Evolutionary conservation across 441 rosid genomes (phyloP).

Genomic region (Gossypium lobatum): DNA sequence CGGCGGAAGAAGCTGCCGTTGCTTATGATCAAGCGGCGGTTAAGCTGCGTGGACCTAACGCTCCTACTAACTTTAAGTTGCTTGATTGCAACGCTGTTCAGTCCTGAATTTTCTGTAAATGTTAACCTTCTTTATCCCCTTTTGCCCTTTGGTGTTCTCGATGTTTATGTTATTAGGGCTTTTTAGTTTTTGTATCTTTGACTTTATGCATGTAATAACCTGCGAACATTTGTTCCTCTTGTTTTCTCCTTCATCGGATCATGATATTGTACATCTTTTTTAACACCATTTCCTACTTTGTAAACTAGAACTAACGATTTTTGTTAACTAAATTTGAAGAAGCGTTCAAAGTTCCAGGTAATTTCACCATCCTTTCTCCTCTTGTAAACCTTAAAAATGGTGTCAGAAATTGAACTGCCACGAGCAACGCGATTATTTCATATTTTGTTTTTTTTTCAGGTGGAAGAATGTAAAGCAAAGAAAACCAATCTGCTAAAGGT

Average conservation of each 20-base stretch:
- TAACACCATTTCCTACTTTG: not conserved
- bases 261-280: not conserved
- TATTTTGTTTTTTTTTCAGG: not conserved
- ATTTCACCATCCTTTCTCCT: not conserved
- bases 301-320: not conserved
- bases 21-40: conserved; percentile 17
- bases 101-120: conserved; percentile 13
- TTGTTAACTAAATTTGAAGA: not conserved
- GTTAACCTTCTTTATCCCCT: not conserved
- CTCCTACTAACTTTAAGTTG: conserved; percentile 13
- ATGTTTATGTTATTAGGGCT: not conserved
- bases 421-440: not conserved
- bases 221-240: not conserved
- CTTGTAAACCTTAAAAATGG: not conserved
- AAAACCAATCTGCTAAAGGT: conserved; percentile 6
- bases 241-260: not conserved
- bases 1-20: conserved; percentile 15
- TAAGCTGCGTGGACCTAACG: conserved; percentile 15
- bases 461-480: not conserved
- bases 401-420: not conserved
- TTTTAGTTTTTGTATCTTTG: not conserved
- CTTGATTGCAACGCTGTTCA: not conserved
- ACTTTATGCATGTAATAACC: not conserved
- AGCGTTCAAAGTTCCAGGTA: not conserved
- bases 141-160: not conserved